Percentiles rank a stretch among this genome's conserved stretches.
phyloP scores from a whole-genome alignment of 257 asterid species.

The Solanum pimpinellifolium region DNA sequence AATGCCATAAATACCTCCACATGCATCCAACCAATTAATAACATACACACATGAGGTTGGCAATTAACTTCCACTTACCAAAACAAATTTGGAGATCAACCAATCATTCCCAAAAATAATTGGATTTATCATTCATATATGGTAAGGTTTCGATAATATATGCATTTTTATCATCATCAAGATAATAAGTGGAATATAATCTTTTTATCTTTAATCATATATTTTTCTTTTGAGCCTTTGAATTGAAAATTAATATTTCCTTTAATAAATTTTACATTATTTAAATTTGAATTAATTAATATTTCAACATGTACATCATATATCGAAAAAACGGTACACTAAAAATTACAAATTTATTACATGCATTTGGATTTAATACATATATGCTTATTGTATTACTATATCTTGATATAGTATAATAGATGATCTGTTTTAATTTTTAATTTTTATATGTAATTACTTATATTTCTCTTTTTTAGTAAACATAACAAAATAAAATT shows the following conservation, averaged over 20 bases:
- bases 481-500: neutral
- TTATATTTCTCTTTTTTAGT: neutral
- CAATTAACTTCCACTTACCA: neutral
- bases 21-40: neutral
- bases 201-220: neutral
- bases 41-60: neutral
- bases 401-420: too few species aligned
- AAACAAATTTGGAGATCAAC: neutral
- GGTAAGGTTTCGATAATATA: neutral
- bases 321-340: too few species aligned
- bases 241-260: neutral
- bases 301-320: too few species aligned
- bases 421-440: neutral
- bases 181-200: neutral
- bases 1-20: neutral
- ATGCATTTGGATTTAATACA: neutral
- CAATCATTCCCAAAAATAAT: too few species aligned
- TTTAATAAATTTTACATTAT: neutral
- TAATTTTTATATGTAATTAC: neutral
- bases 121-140: neutral
- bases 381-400: neutral
- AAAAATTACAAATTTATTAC: neutral
- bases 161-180: neutral
- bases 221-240: neutral
- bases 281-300: neutral